Evolutionary conservation across 495 filamentous ascomycete genomes (phyloP).

Genomic region (Xylaria scruposa): DNA sequence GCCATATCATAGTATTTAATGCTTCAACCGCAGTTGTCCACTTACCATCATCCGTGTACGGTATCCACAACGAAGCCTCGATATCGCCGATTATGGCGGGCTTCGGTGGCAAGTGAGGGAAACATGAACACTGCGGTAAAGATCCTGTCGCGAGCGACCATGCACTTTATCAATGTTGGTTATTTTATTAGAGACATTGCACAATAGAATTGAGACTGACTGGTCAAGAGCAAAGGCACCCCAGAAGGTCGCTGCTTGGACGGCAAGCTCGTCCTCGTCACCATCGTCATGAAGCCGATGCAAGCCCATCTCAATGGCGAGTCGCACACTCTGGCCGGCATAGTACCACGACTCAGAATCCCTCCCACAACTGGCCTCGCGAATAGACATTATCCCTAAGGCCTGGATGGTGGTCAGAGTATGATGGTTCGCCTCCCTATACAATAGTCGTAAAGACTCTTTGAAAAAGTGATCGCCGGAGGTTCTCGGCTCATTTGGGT

Average conservation of each 20-base stretch:
- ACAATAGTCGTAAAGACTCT: conserved; percentile 66
- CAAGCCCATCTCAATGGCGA: conserved; percentile 71
- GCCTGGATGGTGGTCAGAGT: conserved; percentile 80
- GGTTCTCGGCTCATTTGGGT: conserved; percentile 66
- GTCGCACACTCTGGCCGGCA: conserved; percentile 67
- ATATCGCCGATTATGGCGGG: conserved; percentile 61
- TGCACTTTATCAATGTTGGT: conserved; percentile 53
- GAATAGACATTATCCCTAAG: conserved; percentile 74
- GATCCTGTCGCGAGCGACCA: conserved; percentile 69
- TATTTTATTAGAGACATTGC: conserved; percentile 21
- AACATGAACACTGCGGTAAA: conserved; percentile 66
- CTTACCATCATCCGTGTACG: conserved; percentile 65
- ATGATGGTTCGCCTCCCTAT: conserved; percentile 62
- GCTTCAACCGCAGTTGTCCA: neutral
- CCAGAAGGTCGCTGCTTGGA: conserved; percentile 74
- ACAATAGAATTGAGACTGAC: conserved; percentile 48
- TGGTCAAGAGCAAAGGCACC: conserved; percentile 73
- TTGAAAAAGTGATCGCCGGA: conserved; percentile 77
- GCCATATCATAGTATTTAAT: neutral
- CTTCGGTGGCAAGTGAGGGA: conserved; percentile 61
- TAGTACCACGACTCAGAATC: conserved; percentile 73
- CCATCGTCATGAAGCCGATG: conserved; percentile 55
- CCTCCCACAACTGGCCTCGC: conserved; percentile 67
- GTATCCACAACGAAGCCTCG: conserved; percentile 62
- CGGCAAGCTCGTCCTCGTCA: conserved; percentile 62